Percentiles rank a stretch among this genome's conserved stretches.
Evolutionary conservation across 139 green algal genomes (phyloP).

Genomic region (Zygnema cylindricum): DNA sequence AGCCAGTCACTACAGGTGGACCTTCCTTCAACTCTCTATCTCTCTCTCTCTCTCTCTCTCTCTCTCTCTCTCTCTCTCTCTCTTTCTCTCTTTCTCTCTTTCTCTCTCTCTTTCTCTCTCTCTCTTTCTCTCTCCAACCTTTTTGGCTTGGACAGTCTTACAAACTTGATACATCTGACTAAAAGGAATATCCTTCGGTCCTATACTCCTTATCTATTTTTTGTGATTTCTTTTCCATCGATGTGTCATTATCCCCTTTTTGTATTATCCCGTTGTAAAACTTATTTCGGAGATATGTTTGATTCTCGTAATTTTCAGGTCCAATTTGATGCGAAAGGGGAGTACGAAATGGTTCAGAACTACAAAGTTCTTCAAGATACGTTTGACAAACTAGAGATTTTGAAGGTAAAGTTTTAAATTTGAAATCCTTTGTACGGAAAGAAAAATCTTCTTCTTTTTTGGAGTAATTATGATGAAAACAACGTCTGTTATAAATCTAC

Average conservation of each 20-base stretch:
- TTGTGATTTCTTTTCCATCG: conserved; percentile 36
- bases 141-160: too few relatives aligned
- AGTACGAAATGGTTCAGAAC: conserved; percentile 95
- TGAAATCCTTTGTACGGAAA: conserved; percentile 1
- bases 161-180: too few relatives aligned
- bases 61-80: too few relatives aligned
- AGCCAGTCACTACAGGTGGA: too few relatives aligned
- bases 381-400: conserved; percentile 89
- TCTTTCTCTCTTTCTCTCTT: too few relatives aligned
- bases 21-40: too few relatives aligned
- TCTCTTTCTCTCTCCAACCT: too few relatives aligned
- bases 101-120: too few relatives aligned
- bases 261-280: not conserved
- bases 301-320: conserved; percentile 74
- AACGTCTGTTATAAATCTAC: not conserved
- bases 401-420: conserved; percentile 74
- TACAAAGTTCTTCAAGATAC: conserved; percentile 96
- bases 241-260: not conserved
- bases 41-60: too few relatives aligned
- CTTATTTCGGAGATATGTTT: not conserved
- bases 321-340: conserved; percentile 94
- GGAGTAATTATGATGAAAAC: too few relatives aligned
- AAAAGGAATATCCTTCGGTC: conserved; percentile 65
- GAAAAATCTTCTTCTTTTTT: not conserved
- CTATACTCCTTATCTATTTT: not conserved